Evolutionary conservation across 257 asterid species (phyloP), one percentile per base, ranked within the genome.

Genomic region (Solanum habrochaites): DNA sequence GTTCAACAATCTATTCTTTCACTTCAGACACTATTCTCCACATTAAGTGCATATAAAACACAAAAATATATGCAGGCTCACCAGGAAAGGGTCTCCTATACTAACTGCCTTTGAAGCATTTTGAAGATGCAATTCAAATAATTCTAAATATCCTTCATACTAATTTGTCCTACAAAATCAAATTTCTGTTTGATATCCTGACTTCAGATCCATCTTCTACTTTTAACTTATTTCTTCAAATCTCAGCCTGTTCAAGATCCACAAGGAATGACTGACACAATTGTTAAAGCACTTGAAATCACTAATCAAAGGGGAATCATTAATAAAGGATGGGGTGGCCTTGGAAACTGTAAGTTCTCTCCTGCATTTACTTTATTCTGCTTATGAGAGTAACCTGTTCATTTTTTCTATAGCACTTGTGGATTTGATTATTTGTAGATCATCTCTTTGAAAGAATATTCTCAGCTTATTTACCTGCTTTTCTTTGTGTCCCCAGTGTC

Each of bases 301-400:
- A 96, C 98, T 29, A 93, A 92, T 85, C 98, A 95, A 86, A 96
- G 99, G 83, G 98, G 99, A 86, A 94, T 96, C 93, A 95, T 96
- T 67, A 95, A 96, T 75, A 94, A 93, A 93, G 99, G 99, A 91
- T 96, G 99, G 99, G 99, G 98, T 66, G 99, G 98, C 88, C 93
- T 96, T 75, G 99, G 99, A 87, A 84, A 91, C 78, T 52, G 99
- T 96, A 93, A 58, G 88, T 87, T 88, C 23, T 56, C 77, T 78
- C 29, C 84, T 77, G 85, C 21, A 13, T 64, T 56, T 31, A 49
- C 69, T 81, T 81, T 81, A 12, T 49, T 31, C 85, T 6, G 45
- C 45, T 18, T 81, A 18, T 20, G 67, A 49, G 45, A 49, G 6
- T 29, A 81, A 49, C 31, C 45, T 52, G 85, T 81, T 81, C 8